phyloP scores from a whole-genome alignment of 2,329 filamentous ascomycete species.

The Ceratocystis papillata region DNA sequence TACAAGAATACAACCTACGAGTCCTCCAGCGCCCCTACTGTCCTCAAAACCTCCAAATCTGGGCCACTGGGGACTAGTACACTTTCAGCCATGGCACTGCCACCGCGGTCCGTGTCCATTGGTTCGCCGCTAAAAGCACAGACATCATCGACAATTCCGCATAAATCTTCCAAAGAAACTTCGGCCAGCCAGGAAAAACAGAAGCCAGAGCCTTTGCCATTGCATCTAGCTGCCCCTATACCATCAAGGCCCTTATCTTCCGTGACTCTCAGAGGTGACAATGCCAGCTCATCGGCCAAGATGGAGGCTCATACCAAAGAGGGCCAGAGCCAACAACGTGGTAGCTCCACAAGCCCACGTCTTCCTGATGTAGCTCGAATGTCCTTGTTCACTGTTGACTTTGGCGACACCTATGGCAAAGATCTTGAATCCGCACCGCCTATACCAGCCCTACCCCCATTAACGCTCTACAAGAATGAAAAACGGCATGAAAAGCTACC shows the following conservation, averaged over 20 bases:
- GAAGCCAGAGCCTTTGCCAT: conserved; percentile 6
- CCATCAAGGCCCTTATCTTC: neutral
- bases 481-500: conserved; percentile 10
- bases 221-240: neutral
- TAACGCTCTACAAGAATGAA: conserved; percentile 11
- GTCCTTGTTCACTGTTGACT: conserved; percentile 50
- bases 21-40: neutral
- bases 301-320: neutral
- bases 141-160: neutral
- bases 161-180: neutral
- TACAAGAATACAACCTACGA: neutral
- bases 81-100: neutral
- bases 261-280: neutral
- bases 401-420: conserved; percentile 37
- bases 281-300: neutral
- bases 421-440: conserved; percentile 28
- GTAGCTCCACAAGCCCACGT: conserved; percentile 44
- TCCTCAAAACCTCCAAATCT: conserved; percentile 1
- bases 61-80: neutral
- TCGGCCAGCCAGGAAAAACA: neutral
- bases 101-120: conserved; percentile 3
- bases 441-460: conserved; percentile 26
- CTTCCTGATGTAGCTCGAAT: conserved; percentile 48
- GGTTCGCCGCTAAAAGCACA: neutral
- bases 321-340: conserved; percentile 20